phyloP scores from a whole-genome alignment of 176 grass and related monocot species.

The Juncus effusus region DNA sequence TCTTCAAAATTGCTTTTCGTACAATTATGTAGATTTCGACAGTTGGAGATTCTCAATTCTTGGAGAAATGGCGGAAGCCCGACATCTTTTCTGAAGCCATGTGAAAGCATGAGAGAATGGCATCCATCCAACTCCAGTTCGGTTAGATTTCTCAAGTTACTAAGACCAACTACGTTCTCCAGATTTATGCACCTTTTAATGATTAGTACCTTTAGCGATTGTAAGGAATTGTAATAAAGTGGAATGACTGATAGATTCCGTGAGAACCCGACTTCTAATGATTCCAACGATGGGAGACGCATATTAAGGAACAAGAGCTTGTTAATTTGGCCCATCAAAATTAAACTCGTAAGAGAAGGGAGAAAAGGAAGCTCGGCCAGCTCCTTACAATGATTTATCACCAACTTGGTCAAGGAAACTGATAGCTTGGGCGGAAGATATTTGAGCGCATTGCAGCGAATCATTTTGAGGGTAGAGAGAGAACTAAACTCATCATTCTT shows the following conservation, averaged over 20 bases:
- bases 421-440: neutral
- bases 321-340: slow-evolving; percentile 8
- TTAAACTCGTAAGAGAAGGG: slow-evolving; percentile 17
- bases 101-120: neutral
- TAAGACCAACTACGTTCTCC: neutral
- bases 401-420: slow-evolving; percentile 17
- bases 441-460: neutral
- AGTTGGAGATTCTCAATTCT: neutral
- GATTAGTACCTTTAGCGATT: neutral
- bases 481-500: slow-evolving; percentile 22
- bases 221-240: neutral
- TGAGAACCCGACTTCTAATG: neutral
- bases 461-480: slow-evolving; percentile 14
- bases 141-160: neutral
- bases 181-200: slow-evolving; percentile 15
- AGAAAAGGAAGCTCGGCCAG: neutral
- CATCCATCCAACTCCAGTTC: slow-evolving; percentile 17
- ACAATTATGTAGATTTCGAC: neutral
- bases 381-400: slow-evolving; percentile 5
- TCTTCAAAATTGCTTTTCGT: neutral
- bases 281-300: neutral
- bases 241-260: neutral
- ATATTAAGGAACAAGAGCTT: neutral
- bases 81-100: neutral
- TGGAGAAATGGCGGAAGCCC: neutral